These are phyloP conservation scores for Chaetomium fimeti DNA, from an alignment of 495 filamentous ascomycete species.

Conservation along the genomic window DNA sequence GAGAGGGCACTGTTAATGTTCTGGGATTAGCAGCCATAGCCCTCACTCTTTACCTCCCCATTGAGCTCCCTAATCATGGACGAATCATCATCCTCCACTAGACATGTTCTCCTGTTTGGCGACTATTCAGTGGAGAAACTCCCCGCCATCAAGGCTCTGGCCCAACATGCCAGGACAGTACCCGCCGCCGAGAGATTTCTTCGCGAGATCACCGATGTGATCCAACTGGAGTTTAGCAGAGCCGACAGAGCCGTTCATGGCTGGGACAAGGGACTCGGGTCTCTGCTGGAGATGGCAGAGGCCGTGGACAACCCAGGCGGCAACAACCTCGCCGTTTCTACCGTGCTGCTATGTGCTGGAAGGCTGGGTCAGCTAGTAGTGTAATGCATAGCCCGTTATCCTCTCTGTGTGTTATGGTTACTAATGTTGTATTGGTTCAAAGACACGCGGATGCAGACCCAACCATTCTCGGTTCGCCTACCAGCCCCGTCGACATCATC, in stretches of 20 bases:
- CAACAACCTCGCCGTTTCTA: not conserved
- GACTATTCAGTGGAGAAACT: not conserved
- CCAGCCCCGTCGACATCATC: not conserved
- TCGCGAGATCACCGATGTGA: conserved; percentile 1
- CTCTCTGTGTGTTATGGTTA: not conserved
- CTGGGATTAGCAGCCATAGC: not conserved
- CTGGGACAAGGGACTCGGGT: not conserved
- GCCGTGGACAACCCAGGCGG: not conserved
- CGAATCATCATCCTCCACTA: not conserved
- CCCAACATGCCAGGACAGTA: not conserved
- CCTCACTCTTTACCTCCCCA: no score
- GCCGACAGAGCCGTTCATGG: not conserved
- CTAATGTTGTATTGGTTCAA: not conserved
- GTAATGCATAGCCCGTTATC: not conserved
- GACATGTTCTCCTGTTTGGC: not conserved
- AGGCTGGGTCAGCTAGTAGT: not conserved
- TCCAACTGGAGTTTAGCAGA: not conserved
- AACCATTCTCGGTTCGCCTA: not conserved
- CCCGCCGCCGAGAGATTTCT: not conserved
- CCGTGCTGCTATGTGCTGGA: not conserved
- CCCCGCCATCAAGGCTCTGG: not conserved
- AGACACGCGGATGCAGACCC: not conserved
- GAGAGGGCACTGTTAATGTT: not conserved
- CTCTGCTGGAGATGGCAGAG: not conserved
- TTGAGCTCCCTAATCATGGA: no score